Percentiles rank a stretch among this genome's conserved stretches.
These are phyloP conservation scores for Phanerochaete sordida DNA, from an alignment of 768 basidiomycete genomes.

Conservation along the genomic window DNA sequence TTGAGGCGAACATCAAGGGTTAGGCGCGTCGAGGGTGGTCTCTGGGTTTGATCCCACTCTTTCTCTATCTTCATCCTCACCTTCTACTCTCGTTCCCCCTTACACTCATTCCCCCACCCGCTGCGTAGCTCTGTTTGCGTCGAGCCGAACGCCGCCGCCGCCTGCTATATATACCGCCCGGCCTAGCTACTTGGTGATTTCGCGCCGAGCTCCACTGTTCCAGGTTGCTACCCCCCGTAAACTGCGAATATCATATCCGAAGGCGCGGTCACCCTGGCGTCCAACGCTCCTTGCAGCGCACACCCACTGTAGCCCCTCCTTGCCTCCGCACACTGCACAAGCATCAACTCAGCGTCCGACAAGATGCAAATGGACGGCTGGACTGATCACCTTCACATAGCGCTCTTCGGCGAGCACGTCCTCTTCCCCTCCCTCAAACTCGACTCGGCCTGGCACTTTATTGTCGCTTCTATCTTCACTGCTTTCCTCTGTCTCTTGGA, in stretches of 20 bases:
- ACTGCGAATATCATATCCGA: no score
- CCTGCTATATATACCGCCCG: neutral
- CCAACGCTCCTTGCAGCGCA: no score
- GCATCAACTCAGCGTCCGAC: neutral
- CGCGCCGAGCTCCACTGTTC: neutral
- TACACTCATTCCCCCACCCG: neutral
- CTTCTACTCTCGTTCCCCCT: neutral
- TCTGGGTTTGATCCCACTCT: no score
- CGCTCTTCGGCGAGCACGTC: constrained; percentile 42
- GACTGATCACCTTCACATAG: constrained; percentile 43
- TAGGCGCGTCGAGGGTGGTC: no score
- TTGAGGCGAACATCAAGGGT: no score
- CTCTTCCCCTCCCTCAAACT: constrained; percentile 41
- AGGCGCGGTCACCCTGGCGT: no score
- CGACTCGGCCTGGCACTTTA: constrained; percentile 45
- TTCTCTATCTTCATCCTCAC: no score
- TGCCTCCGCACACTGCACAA: no score
- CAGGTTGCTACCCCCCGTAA: neutral
- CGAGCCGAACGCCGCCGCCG: neutral
- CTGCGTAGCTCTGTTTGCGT: neutral
- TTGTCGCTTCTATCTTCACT: constrained; percentile 43
- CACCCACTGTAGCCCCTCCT: no score
- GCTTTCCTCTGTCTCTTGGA: constrained; percentile 49
- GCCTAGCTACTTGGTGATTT: neutral
- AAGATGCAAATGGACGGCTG: constrained; percentile 39